Base-by-base conservation (phyloP, 306 rosid species). In the Vigna radiata region DNA sequence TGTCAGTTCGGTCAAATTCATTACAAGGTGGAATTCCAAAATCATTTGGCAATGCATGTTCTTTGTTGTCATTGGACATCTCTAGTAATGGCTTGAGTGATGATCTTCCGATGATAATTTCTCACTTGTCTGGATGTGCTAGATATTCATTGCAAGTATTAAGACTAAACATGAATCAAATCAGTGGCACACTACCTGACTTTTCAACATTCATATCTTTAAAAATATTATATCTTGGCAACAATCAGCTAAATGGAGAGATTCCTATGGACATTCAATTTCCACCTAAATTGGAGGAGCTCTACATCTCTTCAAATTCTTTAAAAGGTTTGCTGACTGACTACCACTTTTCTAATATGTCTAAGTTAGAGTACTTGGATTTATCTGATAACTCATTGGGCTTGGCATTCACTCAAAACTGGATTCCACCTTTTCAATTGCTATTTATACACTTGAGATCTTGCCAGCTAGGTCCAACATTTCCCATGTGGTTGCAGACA, bases 261-360 rank as follows among this genome's bases (percentile, higher is more conserved):
- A 18, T 80, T 3, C 16, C 25, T 17, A 10, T 29, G 31, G 29
- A 55, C 11, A 0, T 8, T 27, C 29, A 1, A 65, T 55, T 72
- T 8, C 62, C 79, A 13, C 37, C 75, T 5, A 25, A 8, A 2
- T 14, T 80, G 0, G 10, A 7, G 8, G 0, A 0, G 0, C 11
- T 80, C 15, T 0, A 0, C 2, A 1, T 80, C 36, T 0, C 1
- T 27, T 65, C 75, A 15, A 80, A 73, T 36, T 55, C 43, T 7
- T 64, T 80, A 11, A 8, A 65, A 64, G 83, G 79, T 18, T 53
- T 43, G 29, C 5, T 80, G 23, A 72, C 13, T 10, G 75, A 80
- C 46, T 65, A 64, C 8, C 79, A 74, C 17, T 67, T 74, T 29
- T 3, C 33, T 29, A 37, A 33, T 33, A 33, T 5, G 37, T 33